Evolutionary conservation across 176 grass and related monocot species (phyloP).

Genomic region (Aegilops longissima): DNA sequence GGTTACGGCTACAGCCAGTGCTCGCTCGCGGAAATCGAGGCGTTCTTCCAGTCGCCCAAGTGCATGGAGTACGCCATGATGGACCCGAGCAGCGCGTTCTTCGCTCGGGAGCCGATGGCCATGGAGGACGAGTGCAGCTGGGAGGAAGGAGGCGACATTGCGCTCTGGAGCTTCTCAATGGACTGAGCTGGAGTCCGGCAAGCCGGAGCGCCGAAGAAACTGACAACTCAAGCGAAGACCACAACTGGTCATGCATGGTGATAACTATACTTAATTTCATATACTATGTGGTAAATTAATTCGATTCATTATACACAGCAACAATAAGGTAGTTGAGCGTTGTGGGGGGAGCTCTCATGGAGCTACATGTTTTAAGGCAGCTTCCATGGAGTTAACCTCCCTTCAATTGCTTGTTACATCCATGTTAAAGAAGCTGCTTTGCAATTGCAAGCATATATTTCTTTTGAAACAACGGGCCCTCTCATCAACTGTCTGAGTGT

Average conservation of each 20-base stretch:
- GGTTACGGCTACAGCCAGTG: conserved; percentile 22
- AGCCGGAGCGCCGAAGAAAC: conserved; percentile 2
- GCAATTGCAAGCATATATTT: background rate
- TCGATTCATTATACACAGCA: conserved; percentile 26
- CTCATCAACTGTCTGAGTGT: too few relatives aligned
- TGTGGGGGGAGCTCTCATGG: conserved; percentile 33
- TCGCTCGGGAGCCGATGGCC: conserved; percentile 22
- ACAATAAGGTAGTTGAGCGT: conserved; percentile 38
- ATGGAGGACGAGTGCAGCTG: conserved; percentile 39
- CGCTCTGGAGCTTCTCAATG: conserved; percentile 76
- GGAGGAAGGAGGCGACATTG: conserved; percentile 65
- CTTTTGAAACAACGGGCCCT: background rate
- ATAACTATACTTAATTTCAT: conserved; percentile 33
- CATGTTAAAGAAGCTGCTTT: conserved; percentile 13
- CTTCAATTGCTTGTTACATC: conserved; percentile 30
- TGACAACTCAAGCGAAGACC: conserved; percentile 32
- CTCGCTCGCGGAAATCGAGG: conserved; percentile 53
- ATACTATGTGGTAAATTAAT: background rate
- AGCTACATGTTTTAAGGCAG: conserved; percentile 88
- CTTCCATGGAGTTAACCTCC: conserved; percentile 45
- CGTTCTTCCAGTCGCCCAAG: conserved; percentile 82
- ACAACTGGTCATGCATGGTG: conserved; percentile 12
- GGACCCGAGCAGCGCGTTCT: conserved; percentile 61
- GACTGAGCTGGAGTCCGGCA: conserved; percentile 20
- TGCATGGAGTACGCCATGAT: conserved; percentile 83